Evolutionary conservation across 306 rosid species (phyloP).

Genomic region (Glycine soja): DNA sequence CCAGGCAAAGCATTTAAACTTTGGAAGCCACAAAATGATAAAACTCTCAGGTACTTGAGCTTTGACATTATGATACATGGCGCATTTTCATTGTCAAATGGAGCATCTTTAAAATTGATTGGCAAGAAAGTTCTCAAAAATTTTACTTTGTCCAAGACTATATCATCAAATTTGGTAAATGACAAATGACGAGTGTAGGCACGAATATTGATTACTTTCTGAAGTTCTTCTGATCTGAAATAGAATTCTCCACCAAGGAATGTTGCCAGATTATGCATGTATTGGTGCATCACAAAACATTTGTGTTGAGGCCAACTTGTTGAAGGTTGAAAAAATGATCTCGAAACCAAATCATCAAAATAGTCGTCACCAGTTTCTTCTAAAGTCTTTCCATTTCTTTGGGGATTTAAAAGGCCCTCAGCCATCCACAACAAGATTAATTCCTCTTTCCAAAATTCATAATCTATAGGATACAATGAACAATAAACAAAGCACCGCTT

Average conservation of each 20-base stretch:
- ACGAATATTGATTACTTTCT: not conserved
- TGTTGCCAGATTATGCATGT: not conserved
- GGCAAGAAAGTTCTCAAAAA: not conserved
- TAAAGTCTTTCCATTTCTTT: not conserved
- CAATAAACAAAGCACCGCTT: not conserved
- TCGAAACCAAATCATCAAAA: not conserved
- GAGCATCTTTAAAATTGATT: not conserved
- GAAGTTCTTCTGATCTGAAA: not conserved
- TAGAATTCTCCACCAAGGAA: not conserved
- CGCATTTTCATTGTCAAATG: not conserved
- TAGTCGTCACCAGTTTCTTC: not conserved
- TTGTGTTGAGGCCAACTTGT: not conserved
- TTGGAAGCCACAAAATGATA: not conserved
- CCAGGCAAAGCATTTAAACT: not conserved
- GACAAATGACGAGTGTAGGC: not conserved
- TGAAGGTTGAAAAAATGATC: not conserved
- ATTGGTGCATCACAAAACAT: not conserved
- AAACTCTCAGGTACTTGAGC: not conserved
- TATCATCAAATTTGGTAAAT: not conserved
- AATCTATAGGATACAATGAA: not conserved
- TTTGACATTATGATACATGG: not conserved
- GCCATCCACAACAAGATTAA: conserved; percentile 11
- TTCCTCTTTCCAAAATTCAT: not conserved
- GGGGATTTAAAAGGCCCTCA: not conserved
- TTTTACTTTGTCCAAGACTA: not conserved